Conservation (phyloP, 2,329 filamentous ascomycete genomes). For the Cladophialophora yegresii region DNA sequence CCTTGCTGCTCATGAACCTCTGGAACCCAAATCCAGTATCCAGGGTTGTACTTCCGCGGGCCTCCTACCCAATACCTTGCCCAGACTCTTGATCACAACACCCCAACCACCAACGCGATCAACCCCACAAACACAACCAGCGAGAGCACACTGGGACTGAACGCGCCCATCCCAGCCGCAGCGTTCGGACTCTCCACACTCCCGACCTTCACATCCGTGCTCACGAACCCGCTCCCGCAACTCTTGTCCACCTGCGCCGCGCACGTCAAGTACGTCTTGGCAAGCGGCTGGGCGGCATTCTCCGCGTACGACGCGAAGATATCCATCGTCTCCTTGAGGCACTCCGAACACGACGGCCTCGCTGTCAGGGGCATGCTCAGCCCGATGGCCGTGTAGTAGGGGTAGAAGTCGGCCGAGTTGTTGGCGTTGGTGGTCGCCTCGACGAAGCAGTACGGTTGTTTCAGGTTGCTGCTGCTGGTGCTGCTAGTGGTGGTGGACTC, state of each 20-base stretch:
- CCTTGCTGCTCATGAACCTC: not conserved
- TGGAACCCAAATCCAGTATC: not conserved
- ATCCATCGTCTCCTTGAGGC: conserved; percentile 77
- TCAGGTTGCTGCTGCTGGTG: too few species aligned
- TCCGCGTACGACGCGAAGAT: conserved; percentile 71
- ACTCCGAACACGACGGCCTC: conserved; percentile 73
- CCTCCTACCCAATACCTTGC: not conserved
- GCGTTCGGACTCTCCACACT: conserved; percentile 16
- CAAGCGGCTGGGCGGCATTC: conserved; percentile 67
- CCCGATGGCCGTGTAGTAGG: conserved; percentile 85
- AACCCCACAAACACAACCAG: not conserved
- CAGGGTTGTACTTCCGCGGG: not conserved
- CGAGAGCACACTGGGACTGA: not conserved
- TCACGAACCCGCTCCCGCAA: conserved; percentile 60
- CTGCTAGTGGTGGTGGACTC: conserved; percentile 52
- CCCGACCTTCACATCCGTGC: conserved; percentile 46
- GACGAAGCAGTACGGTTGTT: conserved; percentile 71
- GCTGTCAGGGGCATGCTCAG: conserved; percentile 66
- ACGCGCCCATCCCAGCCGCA: not conserved
- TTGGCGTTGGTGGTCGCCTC: conserved; percentile 77
- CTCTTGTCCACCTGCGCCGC: conserved; percentile 70
- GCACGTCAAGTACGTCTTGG: conserved; percentile 67
- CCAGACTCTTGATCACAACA: not conserved
- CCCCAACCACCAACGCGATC: not conserved
- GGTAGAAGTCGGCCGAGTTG: conserved; percentile 70